Conservation (phyloP, 176 grass and related monocot genomes). For the Elymus sibiricus region DNA sequence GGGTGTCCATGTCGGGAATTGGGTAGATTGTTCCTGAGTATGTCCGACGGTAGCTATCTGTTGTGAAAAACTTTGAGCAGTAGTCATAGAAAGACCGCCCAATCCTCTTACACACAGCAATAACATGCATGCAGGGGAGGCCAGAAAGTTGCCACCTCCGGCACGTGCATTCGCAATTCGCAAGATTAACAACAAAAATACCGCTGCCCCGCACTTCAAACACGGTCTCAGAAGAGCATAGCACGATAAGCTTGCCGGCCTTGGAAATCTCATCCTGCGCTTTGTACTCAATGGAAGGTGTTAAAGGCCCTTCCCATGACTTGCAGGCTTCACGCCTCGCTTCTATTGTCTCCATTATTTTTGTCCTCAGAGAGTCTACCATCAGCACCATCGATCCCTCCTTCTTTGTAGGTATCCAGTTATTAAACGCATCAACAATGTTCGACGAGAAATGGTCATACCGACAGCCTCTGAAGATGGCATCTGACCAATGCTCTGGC, state of each 20-base stretch:
- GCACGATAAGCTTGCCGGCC: conserved; percentile 65
- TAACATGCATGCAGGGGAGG: conserved; percentile 82
- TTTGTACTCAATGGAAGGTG: conserved; percentile 83
- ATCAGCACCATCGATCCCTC: conserved; percentile 83
- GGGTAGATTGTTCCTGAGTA: conserved; percentile 66
- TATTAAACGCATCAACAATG: conserved; percentile 86
- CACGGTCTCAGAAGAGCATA: conserved; percentile 89
- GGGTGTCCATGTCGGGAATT: conserved; percentile 80
- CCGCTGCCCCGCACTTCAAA: conserved; percentile 88
- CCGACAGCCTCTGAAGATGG: conserved; percentile 82
- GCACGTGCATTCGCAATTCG: conserved; percentile 84
- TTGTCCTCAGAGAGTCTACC: conserved; percentile 72
- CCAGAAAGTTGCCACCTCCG: conserved; percentile 89
- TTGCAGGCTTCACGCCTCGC: conserved; percentile 65
- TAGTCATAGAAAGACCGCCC: conserved; percentile 69
- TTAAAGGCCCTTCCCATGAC: conserved; percentile 62
- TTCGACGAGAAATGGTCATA: conserved; percentile 93
- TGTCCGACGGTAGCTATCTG: conserved; percentile 65
- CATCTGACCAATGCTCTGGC: conserved; percentile 95
- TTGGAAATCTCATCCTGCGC: conserved; percentile 65
- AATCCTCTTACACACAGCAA: conserved; percentile 79
- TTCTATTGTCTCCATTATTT: conserved; percentile 79
- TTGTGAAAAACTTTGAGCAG: conserved; percentile 77
- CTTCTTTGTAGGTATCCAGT: conserved; percentile 94
- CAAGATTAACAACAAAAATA: conserved; percentile 87